These are phyloP conservation scores for Haplographium delicatum DNA, from an alignment of 495 filamentous ascomycete species.

Conservation along the genomic window DNA sequence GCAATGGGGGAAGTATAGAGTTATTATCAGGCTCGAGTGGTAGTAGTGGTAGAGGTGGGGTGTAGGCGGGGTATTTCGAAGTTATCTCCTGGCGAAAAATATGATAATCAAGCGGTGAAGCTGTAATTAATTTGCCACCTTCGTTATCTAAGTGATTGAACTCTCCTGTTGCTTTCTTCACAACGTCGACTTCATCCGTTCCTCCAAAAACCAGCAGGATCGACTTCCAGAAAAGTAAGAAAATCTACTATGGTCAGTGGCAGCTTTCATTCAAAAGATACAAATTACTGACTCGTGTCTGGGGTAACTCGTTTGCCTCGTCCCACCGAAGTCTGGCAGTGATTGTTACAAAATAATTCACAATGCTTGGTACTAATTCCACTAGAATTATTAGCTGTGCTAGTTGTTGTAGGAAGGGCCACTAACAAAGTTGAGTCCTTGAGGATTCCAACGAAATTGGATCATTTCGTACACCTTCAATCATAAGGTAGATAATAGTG, in stretches of 20 bases:
- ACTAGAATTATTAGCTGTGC: conserved; percentile 28
- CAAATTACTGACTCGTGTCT: conserved; percentile 27
- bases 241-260: conserved; percentile 38
- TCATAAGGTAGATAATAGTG: conserved; percentile 65
- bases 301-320: conserved; percentile 60
- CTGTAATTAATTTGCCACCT: conserved; percentile 64
- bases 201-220: conserved; percentile 82
- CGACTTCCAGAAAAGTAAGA: conserved; percentile 87
- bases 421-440: conserved; percentile 37
- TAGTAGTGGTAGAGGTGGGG: conserved; percentile 76
- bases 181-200: conserved; percentile 59
- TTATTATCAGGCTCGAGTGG: conserved; percentile 86
- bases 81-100: conserved; percentile 94
- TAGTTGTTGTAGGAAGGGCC: conserved; percentile 9
- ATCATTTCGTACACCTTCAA: conserved; percentile 60
- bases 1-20: conserved; percentile 80
- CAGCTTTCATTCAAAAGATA: not conserved
- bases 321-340: conserved; percentile 84
- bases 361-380: conserved; percentile 58
- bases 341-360: conserved; percentile 68
- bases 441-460: conserved; percentile 34
- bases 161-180: conserved; percentile 62
- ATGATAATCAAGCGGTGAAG: conserved; percentile 94
- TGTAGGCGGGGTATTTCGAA: conserved; percentile 97
- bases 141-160: conserved; percentile 24